phyloP scores from a whole-genome alignment of 2,329 filamentous ascomycete species.

The Phoma sp. region DNA sequence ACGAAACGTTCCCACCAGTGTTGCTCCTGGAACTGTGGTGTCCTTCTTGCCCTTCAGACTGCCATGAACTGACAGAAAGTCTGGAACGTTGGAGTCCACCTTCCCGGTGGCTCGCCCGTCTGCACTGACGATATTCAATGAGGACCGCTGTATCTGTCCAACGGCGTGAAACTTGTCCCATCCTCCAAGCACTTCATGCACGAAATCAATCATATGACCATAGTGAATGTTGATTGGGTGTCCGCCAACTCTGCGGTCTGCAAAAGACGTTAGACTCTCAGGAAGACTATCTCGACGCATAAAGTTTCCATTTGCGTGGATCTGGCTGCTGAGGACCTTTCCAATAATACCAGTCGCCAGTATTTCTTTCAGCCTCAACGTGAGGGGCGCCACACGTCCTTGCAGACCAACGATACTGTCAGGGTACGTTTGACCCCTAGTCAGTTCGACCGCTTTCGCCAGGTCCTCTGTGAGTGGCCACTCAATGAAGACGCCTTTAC shows the following conservation, averaged over 20 bases:
- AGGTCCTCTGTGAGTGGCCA: constrained; percentile 53
- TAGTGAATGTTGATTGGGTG: constrained; percentile 28
- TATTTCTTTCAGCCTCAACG: constrained; percentile 49
- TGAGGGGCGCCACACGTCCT: constrained; percentile 47
- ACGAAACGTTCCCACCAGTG: constrained; percentile 19
- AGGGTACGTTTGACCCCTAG: constrained; percentile 10
- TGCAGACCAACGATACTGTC: constrained; percentile 54
- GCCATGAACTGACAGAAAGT: constrained; percentile 53
- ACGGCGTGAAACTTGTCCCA: constrained; percentile 18
- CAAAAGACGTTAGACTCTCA: constrained; percentile 23
- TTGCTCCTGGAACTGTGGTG: constrained; percentile 16
- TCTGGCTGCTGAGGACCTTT: constrained; percentile 44
- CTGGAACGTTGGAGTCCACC: constrained; percentile 52
- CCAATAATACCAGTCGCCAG: constrained; percentile 51
- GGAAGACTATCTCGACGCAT: constrained; percentile 19
- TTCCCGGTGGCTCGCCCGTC: constrained; percentile 6
- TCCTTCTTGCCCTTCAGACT: constrained; percentile 3
- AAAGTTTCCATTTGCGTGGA: constrained; percentile 17
- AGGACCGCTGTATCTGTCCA: constrained; percentile 28
- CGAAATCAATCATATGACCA: constrained; percentile 28
- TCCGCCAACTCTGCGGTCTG: constrained; percentile 23
- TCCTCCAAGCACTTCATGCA: constrained; percentile 28
- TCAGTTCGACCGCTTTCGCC: constrained; percentile 50
- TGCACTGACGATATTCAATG: constrained; percentile 10
- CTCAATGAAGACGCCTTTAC: constrained; percentile 63